These are phyloP conservation scores for Dorcoceras hygrometricum DNA, from an alignment of 257 asterid genomes.

Conservation along the genomic window DNA sequence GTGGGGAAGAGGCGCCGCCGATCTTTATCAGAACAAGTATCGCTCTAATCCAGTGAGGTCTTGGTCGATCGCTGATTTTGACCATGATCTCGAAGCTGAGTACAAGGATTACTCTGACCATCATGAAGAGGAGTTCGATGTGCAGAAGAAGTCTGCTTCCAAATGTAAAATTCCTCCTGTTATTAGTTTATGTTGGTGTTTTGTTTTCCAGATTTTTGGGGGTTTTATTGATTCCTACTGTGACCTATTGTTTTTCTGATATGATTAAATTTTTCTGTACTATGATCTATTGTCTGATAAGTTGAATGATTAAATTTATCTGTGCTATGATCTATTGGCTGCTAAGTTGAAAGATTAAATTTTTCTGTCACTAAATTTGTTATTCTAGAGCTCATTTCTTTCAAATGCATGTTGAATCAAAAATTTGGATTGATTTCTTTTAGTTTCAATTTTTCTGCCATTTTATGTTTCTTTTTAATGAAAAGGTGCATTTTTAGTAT, in stretches of 20 bases:
- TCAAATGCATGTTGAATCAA: background rate
- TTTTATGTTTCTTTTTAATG: too few relatives aligned
- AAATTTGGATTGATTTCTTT: too few relatives aligned
- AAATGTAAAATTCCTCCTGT: constrained; percentile 32
- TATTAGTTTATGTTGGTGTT: constrained; percentile 16
- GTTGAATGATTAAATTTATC: background rate
- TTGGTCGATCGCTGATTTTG: constrained; percentile 4
- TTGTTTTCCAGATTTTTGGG: background rate
- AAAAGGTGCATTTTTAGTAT: background rate
- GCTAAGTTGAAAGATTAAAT: background rate
- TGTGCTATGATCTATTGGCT: background rate
- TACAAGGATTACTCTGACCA: constrained; percentile 35
- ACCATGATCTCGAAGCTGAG: constrained; percentile 27
- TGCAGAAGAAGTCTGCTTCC: constrained; percentile 51
- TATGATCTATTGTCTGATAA: background rate
- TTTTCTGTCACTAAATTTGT: background rate
- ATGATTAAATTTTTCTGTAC: too few relatives aligned
- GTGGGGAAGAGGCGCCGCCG: constrained; percentile 8
- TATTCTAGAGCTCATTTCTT: background rate
- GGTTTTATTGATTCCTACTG: background rate
- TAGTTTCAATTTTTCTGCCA: too few relatives aligned
- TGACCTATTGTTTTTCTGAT: background rate
- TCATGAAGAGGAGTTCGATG: constrained; percentile 37
- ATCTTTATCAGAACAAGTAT: constrained; percentile 1
- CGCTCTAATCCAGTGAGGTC: constrained; percentile 1